Conservation (phyloP, 2,329 filamentous ascomycete species). For the Beauveria varroae region DNA sequence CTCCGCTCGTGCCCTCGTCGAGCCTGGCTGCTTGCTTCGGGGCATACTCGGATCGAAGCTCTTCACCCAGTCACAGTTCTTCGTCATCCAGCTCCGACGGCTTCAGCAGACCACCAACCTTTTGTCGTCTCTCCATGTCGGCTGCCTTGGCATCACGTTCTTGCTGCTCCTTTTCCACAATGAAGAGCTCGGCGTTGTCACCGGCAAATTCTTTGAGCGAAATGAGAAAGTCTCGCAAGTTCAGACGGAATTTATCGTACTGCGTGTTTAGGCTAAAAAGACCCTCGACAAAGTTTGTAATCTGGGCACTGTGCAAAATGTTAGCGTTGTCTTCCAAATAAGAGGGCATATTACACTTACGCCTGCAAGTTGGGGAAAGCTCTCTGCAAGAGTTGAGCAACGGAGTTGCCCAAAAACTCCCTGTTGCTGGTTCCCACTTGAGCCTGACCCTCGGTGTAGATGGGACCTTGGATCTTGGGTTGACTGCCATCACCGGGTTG, state of each 20-base stretch:
- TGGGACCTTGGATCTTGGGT: slow-evolving; percentile 85
- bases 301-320: slow-evolving; percentile 58
- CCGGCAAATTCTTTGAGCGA: slow-evolving; percentile 94
- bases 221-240: slow-evolving; percentile 93
- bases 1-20: slow-evolving; percentile 25
- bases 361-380: slow-evolving; percentile 90
- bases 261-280: slow-evolving; percentile 84
- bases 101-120: slow-evolving; percentile 92
- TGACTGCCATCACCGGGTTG: slow-evolving; percentile 58
- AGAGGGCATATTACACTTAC: slow-evolving; percentile 45
- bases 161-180: slow-evolving; percentile 90
- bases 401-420: slow-evolving; percentile 84
- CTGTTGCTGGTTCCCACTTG: slow-evolving; percentile 77
- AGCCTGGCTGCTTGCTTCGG: slow-evolving; percentile 25
- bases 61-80: slow-evolving; percentile 75
- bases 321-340: slow-evolving; percentile 25
- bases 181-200: slow-evolving; percentile 89
- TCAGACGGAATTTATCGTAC: slow-evolving; percentile 89
- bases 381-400: slow-evolving; percentile 73
- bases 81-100: slow-evolving; percentile 94
- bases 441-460: slow-evolving; percentile 80
- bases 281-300: slow-evolving; percentile 81
- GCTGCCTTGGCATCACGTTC: slow-evolving; percentile 77
- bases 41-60: slow-evolving; percentile 55
- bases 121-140: slow-evolving; percentile 86